phyloP scores from a whole-genome alignment of 139 green algal genomes.

The Haematococcus lacustris region DNA sequence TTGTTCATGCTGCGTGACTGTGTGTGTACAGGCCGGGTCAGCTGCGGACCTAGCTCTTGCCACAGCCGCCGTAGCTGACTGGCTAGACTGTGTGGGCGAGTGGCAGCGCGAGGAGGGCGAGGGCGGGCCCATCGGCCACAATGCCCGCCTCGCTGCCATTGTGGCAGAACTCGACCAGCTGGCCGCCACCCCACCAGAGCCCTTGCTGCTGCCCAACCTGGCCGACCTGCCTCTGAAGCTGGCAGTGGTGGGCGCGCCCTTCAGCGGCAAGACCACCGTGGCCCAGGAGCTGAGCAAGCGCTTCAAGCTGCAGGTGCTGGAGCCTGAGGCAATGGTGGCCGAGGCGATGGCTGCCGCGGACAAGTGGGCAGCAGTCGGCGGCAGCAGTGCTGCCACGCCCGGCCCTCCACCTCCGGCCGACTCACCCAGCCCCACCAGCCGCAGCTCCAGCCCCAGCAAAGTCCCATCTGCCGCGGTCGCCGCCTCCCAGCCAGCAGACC shows the following conservation, averaged over 20 bases:
- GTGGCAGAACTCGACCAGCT: slow-evolving; percentile 23
- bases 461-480: too few species aligned
- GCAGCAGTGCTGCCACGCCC: neutral
- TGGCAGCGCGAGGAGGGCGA: slow-evolving; percentile 10
- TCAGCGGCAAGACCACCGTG: slow-evolving; percentile 55
- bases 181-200: neutral
- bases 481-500: too few species aligned
- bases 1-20: too few species aligned
- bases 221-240: slow-evolving; percentile 41
- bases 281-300: slow-evolving; percentile 37
- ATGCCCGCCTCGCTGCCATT: slow-evolving; percentile 20
- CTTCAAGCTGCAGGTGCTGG: slow-evolving; percentile 36
- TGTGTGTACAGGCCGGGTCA: too few species aligned
- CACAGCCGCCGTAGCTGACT: slow-evolving; percentile 29
- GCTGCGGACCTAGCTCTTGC: slow-evolving; percentile 5
- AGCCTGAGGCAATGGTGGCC: slow-evolving; percentile 31
- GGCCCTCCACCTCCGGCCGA: neutral
- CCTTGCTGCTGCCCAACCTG: too few species aligned
- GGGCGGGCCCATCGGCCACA: slow-evolving; percentile 23
- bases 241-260: slow-evolving; percentile 50
- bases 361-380: slow-evolving; percentile 14
- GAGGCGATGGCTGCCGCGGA: slow-evolving; percentile 29
- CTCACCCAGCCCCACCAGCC: neutral
- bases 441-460: slow-evolving; percentile 10
- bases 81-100: slow-evolving; percentile 33